Conservation (phyloP, 441 rosid species). For the Metrosideros polymorpha region DNA sequence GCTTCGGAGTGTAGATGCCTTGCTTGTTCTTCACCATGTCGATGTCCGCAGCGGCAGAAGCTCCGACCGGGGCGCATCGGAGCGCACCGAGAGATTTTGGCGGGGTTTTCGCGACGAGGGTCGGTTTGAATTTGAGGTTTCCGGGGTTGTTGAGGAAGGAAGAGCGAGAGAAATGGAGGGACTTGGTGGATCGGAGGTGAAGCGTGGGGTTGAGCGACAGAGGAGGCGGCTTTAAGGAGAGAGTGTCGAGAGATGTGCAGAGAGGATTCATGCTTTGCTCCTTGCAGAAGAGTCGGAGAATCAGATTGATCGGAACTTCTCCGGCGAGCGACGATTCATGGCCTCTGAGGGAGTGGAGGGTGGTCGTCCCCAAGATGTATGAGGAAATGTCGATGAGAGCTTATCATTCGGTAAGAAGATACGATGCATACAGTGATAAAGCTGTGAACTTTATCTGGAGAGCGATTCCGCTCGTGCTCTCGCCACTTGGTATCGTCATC, state of each 20-base stretch:
- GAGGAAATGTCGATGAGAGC: background rate
- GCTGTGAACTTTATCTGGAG: background rate
- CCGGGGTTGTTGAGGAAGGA: background rate
- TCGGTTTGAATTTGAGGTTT: background rate
- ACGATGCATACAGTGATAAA: background rate
- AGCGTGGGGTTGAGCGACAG: slow-evolving; percentile 12
- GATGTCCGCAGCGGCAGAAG: slow-evolving; percentile 28
- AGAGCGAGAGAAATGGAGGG: slow-evolving; percentile 18
- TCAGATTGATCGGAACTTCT: background rate
- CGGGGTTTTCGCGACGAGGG: background rate
- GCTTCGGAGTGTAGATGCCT: slow-evolving; percentile 58
- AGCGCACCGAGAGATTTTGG: background rate
- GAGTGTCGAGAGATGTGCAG: slow-evolving; percentile 17
- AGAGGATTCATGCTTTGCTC: slow-evolving; percentile 23
- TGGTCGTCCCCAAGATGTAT: background rate
- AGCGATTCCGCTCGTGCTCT: background rate
- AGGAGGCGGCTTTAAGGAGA: background rate
- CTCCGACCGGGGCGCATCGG: background rate
- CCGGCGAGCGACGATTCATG: background rate
- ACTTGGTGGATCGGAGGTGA: slow-evolving; percentile 6
- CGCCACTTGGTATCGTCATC: background rate
- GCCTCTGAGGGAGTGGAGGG: background rate
- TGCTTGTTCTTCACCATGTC: slow-evolving; percentile 76
- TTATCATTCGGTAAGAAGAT: background rate
- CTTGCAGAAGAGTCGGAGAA: background rate